Evolutionary conservation across 2,329 filamentous ascomycete genomes (phyloP), one percentile per base, ranked within the genome.

Genomic region (Ophiostoma ulmi): DNA sequence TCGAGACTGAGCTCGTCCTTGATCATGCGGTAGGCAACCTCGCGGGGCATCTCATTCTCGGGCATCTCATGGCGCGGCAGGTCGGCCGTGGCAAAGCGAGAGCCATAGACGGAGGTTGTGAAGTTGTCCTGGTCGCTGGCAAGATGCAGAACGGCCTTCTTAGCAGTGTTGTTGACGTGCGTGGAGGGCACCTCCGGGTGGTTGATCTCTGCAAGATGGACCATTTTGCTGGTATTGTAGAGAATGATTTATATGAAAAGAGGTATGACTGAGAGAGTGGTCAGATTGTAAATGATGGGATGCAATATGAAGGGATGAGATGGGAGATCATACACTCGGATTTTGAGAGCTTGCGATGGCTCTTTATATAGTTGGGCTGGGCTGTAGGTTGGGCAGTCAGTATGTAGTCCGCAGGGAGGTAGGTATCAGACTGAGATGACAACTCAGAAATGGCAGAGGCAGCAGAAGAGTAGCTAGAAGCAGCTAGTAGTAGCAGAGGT

Each of bases 1-100:
- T 98, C 94, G 69, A 97, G 84, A 74, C 91, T 95, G 74, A 97
- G 84, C 78, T 97, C 92, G 79, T 97, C 94, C 83, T 93, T 94
- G 84, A 97, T 97, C 91, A 97, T 91, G 67, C 93, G 90, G 80
- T 97, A 97, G n/a, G 94, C 94, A 69, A 97, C 87, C 75, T 97
- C 91, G 75, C 87, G 89, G 64, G 94, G 94, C 94, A 97, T 97
- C 81, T 96, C 92, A 26, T 81, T 77, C 76, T 97, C 93, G 0
- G 94, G 93, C 88, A 98, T 97, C 82, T 93, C 90, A 77, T 91
- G 84, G 77, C 72, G 70, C 20, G 67, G 93, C 61, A 98, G 84
- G 76, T 97, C 92, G 77, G 91, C 83, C 41, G 87, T 86, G 31
- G 94, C 94, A 78, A 93, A 97, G 74, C 85, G 88, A 73, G 91